phyloP scores from a whole-genome alignment of 495 filamentous ascomycete species.

The Daldinia decipiens region DNA sequence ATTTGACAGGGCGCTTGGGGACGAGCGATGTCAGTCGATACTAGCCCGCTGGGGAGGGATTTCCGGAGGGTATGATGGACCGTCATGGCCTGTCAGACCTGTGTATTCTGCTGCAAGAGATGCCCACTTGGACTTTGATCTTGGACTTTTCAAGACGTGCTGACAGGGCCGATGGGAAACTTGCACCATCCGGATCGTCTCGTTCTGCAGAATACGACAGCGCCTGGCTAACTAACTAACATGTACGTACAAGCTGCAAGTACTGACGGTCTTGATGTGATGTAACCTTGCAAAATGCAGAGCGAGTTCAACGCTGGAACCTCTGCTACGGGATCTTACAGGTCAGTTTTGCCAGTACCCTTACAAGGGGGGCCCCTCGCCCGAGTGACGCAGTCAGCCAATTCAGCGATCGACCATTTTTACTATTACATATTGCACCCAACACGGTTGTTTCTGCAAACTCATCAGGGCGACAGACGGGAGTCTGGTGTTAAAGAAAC shows the following conservation, averaged over 20 bases:
- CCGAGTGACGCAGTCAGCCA: slow-evolving; percentile 46
- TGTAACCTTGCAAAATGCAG: slow-evolving; percentile 42
- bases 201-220: slow-evolving; percentile 39
- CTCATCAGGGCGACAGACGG: slow-evolving; percentile 15
- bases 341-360: slow-evolving; percentile 37
- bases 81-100: slow-evolving; percentile 34
- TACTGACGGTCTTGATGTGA: slow-evolving; percentile 33
- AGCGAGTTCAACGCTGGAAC: slow-evolving; percentile 34
- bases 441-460: slow-evolving; percentile 30
- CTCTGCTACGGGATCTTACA: slow-evolving; percentile 43
- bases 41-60: slow-evolving; percentile 33
- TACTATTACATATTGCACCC: slow-evolving; percentile 22
- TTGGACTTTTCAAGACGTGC: slow-evolving; percentile 23
- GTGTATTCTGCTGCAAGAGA: slow-evolving; percentile 33
- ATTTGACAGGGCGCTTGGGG: slow-evolving; percentile 38
- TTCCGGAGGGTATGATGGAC: slow-evolving; percentile 42
- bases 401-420: slow-evolving; percentile 45
- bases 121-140: slow-evolving; percentile 30
- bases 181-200: slow-evolving; percentile 37
- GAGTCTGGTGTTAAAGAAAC: slow-evolving; percentile 18
- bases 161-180: slow-evolving; percentile 22
- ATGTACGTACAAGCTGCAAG: slow-evolving; percentile 23
- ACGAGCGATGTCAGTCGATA: slow-evolving; percentile 35
- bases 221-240: slow-evolving; percentile 9
- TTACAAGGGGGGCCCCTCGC: slow-evolving; percentile 34